Base-by-base conservation (phyloP, 495 filamentous ascomycete species). In the Aspergillus baeticus region DNA sequence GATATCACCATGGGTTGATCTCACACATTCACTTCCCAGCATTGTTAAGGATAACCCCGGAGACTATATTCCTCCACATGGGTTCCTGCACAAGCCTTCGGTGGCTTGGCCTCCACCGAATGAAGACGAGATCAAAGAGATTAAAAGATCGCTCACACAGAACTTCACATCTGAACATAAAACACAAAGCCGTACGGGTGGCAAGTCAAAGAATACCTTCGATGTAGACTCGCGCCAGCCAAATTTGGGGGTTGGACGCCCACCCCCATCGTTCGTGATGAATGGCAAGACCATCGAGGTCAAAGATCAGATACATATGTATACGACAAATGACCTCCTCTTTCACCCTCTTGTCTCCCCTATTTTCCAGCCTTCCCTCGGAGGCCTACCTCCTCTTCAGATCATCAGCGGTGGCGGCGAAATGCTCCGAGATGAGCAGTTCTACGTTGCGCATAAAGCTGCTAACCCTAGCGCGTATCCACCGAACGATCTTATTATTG, bases 291-390 rank as follows among this genome's bases (percentile, higher is more conserved):
- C 85, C 0, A 69, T 96, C 14, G 75, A 85, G 31, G 78, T 97
- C 55, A 92, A 88, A 62, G 93, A 97, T 49, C 93, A 98, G 65
- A 94, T 98, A 34, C 93, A 97, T 71, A 85, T 97, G 78, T 98
- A 97, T 69, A 84, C 92, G 6, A 87, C 91, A 0, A 98, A 98
- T 67, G 85, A 92, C 43, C 73, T 97, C 6, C 71, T 97, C 10
- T 80, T 84, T 1, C 92, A 98, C 65, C 93, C 93, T 0, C 74
- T 98, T 2, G 93, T 97, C 13, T 96, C 92, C 14, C 93, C 93
- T 1, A 77, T 90, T 8, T 74, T 96, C 58, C 90, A 96, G 57
- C 84, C 91, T 6, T 89, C 90, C 2, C 80, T 98, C 2, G 93
- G 93, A 44, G 93, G 93, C 0, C 78, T 98, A 4, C 91, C 91